Evolutionary conservation across 768 basidiomycete genomes (phyloP).

Genomic region (Coprinopsis sp.): DNA sequence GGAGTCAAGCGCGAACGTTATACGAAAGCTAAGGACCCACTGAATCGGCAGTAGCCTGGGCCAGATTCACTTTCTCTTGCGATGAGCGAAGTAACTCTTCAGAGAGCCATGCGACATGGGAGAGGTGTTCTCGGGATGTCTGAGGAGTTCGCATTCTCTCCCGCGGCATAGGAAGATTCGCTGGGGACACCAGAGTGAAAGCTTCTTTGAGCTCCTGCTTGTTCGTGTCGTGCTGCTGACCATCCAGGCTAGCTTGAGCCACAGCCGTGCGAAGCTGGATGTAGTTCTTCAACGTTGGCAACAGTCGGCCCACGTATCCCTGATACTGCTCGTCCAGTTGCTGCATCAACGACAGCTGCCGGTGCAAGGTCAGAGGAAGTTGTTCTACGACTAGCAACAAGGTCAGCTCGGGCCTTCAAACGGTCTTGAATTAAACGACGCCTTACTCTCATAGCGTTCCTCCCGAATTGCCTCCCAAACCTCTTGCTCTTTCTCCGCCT

Average conservation of each 20-base stretch:
- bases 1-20: not conserved
- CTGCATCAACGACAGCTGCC: slow-evolving; percentile 63
- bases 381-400: slow-evolving; percentile 62
- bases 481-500: slow-evolving; percentile 50
- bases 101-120: slow-evolving; percentile 52
- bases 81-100: slow-evolving; percentile 60
- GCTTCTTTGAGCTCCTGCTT: too few species aligned
- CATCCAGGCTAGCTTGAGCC: too few species aligned
- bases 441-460: slow-evolving; percentile 72
- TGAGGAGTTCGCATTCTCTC: slow-evolving; percentile 19
- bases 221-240: too few species aligned
- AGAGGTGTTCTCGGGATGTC: slow-evolving; percentile 48
- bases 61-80: slow-evolving; percentile 76
- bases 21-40: slow-evolving; percentile 34
- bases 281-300: slow-evolving; percentile 46
- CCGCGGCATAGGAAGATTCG: slow-evolving; percentile 18
- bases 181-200: too few species aligned
- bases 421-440: not conserved
- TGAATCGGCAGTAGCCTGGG: slow-evolving; percentile 64
- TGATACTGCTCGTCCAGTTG: slow-evolving; percentile 69
- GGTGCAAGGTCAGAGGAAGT: slow-evolving; percentile 67
- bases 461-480: slow-evolving; percentile 76
- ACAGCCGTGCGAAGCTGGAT: slow-evolving; percentile 28
- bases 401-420: slow-evolving; percentile 1
- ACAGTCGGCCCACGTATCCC: slow-evolving; percentile 34